Conservation (phyloP, 306 rosid species). For the Benincasa hispida region DNA sequence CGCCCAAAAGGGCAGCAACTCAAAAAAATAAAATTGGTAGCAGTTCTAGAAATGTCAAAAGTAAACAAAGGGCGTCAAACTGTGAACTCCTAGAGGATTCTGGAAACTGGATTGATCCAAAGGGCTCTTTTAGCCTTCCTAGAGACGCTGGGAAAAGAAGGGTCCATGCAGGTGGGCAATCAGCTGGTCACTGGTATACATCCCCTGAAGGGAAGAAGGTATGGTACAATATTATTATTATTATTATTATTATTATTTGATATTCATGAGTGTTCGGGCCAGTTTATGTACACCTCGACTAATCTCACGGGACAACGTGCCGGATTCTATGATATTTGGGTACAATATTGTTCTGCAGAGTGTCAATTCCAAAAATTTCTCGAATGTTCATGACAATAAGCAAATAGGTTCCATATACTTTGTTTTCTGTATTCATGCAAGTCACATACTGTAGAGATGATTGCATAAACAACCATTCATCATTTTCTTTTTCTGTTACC, state of each 20-base stretch:
- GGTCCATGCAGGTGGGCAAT: slow-evolving; percentile 48
- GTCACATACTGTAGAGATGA: background rate
- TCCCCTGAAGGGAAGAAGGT: slow-evolving; percentile 69
- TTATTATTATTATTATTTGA: too few species aligned
- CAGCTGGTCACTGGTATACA: slow-evolving; percentile 87
- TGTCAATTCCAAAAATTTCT: background rate
- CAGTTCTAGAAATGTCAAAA: slow-evolving; percentile 27
- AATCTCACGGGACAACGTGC: too few species aligned
- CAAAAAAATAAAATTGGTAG: slow-evolving; percentile 28
- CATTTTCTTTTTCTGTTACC: background rate
- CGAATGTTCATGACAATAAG: background rate
- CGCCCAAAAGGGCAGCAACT: slow-evolving; percentile 30
- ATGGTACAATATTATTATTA: background rate
- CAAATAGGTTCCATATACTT: background rate
- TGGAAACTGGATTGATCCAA: slow-evolving; percentile 66
- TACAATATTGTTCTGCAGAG: background rate
- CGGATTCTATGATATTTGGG: too few species aligned
- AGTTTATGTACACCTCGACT: too few species aligned
- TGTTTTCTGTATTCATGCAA: background rate
- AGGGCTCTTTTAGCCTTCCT: slow-evolving; percentile 29
- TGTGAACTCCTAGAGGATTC: slow-evolving; percentile 21
- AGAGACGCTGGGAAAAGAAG: slow-evolving; percentile 54
- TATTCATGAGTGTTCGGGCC: too few species aligned
- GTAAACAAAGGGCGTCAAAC: slow-evolving; percentile 16
- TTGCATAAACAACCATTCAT: background rate